A percentile compares a stretch with the other conserved stretches of the same genome.
phyloP scores from a whole-genome alignment of 208 protist species.

The Trypanosoma brucei region DNA sequence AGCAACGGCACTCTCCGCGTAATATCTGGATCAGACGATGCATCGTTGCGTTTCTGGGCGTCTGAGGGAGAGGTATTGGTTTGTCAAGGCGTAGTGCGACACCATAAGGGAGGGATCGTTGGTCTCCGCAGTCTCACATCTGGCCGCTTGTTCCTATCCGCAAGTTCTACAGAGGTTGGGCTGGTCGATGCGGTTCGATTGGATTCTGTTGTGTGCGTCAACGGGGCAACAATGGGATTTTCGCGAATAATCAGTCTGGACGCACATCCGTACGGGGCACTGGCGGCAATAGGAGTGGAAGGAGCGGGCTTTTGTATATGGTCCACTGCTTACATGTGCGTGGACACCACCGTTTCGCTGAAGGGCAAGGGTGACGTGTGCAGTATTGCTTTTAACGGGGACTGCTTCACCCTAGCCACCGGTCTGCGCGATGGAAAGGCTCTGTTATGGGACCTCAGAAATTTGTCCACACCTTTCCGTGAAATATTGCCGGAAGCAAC shows the following conservation, averaged over 20 bases:
- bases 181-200: slow-evolving; percentile 25
- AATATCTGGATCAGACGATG: slow-evolving; percentile 95
- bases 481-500: slow-evolving; percentile 16
- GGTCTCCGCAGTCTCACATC: slow-evolving; percentile 3
- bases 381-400: slow-evolving; percentile 88
- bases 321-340: slow-evolving; percentile 81
- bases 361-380: slow-evolving; percentile 32
- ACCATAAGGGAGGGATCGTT: slow-evolving; percentile 16
- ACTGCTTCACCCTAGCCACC: slow-evolving; percentile 92
- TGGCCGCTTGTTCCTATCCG: slow-evolving; percentile 13
- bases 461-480: slow-evolving; percentile 64
- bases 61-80: slow-evolving; percentile 6
- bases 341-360: slow-evolving; percentile 69
- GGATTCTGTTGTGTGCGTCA: slow-evolving; percentile 12
- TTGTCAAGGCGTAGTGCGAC: slow-evolving; percentile 19
- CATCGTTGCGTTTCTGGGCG: slow-evolving; percentile 97
- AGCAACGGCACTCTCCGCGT: slow-evolving; percentile 46
- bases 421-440: slow-evolving; percentile 60
- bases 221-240: slow-evolving; percentile 1
- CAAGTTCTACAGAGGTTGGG: slow-evolving; percentile 7
- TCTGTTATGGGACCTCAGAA: slow-evolving; percentile 96
- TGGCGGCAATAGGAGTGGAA: slow-evolving; percentile 50
- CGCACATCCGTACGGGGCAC: slow-evolving; percentile 61
- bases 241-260: slow-evolving; percentile 8
- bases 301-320: slow-evolving; percentile 74